Evolutionary conservation across 495 filamentous ascomycete genomes (phyloP).

Genomic region (Podospora anserina): DNA sequence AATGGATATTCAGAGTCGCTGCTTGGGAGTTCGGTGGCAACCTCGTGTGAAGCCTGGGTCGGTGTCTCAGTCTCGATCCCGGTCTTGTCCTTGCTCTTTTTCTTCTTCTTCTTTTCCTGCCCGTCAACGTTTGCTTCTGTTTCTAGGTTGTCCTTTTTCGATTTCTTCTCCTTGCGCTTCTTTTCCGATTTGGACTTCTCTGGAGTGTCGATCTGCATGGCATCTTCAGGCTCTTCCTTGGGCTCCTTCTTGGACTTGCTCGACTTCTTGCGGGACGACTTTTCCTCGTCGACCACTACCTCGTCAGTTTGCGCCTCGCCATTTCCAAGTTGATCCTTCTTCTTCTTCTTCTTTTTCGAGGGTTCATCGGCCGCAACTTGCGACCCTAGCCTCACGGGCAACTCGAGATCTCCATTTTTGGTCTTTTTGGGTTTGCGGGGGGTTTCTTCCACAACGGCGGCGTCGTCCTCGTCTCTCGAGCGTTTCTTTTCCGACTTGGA

Average conservation of each 20-base stretch:
- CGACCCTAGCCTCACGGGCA: neutral
- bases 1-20: conserved; percentile 39
- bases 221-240: conserved; percentile 11
- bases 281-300: neutral
- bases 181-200: conserved; percentile 22
- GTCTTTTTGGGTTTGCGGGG: conserved; percentile 41
- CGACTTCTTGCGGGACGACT: conserved; percentile 23
- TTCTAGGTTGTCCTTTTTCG: conserved; percentile 25
- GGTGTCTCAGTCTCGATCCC: conserved; percentile 1
- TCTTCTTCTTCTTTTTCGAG: conserved; percentile 26
- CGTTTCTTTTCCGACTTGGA: conserved; percentile 44
- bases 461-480: conserved; percentile 37
- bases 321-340: conserved; percentile 17
- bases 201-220: conserved; percentile 22
- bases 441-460: conserved; percentile 31
- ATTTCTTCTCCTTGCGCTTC: conserved; percentile 35
- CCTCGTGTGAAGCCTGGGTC: neutral
- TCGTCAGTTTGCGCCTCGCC: conserved; percentile 17
- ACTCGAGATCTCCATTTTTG: conserved; percentile 30
- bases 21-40: conserved; percentile 14
- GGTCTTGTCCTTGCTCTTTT: conserved; percentile 28
- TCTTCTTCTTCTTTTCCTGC: conserved; percentile 24
- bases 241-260: conserved; percentile 27
- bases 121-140: conserved; percentile 4
- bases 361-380: neutral